Evolutionary conservation across 2,329 filamentous ascomycete species (phyloP), one percentile per base, ranked within the genome.

Genomic region (Colletotrichum kahawae): DNA sequence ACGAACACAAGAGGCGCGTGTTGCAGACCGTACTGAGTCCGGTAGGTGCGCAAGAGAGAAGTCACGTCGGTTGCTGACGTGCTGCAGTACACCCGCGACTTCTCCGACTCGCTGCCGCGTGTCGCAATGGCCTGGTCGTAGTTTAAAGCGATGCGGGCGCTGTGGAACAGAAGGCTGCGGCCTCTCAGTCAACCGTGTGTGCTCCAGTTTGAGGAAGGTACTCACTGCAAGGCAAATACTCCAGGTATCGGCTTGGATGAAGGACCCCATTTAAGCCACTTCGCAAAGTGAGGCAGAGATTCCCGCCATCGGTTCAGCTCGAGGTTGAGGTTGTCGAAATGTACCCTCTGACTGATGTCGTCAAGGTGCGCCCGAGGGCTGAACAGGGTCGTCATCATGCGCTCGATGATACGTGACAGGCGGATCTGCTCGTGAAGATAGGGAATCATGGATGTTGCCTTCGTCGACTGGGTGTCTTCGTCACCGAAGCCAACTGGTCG

Each of bases 131-230:
- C 75, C n/a, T 77, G 65, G 60, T 79, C 78, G 31, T 78, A 77
- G 59, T 81, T 79, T 2, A 81, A 71, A 5, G 77, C 77, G 27
- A 80, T 80, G 7, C 79, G 79, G 5, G 77, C 76, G 62, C 78
- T 80, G 62, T 80, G 72, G 27, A 78, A 80, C 1, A 80, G 51
- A 1, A 80, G 60, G 9, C 70, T 72, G 7, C 10, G n/a, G n/a
- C 4, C 9, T 21, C 48, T 31, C 14, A 57, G 33, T 74, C 76
- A 16, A 3, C 16, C 16, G 1, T 68, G n/a, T 48, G 33, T 6
- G 5, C 4, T 1, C 4, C 33, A 1, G 12, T 18, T 0, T 21
- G 43, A 56, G 18, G 5, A 13, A 12, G 24, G 2, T 21, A 59
- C 78, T 57, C 63, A 80, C 79, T 80, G 78, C 54, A 80, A 66